Conservation (phyloP, 768 basidiomycete species). For the Auriscalpium orientale region DNA sequence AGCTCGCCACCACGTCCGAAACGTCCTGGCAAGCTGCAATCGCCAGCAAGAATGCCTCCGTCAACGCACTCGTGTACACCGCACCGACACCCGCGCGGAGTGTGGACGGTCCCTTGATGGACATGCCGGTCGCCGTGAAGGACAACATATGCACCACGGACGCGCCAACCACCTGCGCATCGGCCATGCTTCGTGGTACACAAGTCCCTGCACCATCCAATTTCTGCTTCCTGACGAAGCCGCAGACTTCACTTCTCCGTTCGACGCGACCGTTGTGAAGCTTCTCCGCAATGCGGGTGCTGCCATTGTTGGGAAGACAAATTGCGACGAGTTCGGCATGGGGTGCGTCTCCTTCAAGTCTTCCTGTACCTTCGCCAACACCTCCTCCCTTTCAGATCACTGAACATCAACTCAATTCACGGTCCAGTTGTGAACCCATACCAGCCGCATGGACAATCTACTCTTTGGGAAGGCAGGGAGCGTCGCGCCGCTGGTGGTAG, state of each 20-base stretch:
- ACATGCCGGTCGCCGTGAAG: conserved; percentile 65
- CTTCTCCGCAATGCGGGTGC: conserved; percentile 58
- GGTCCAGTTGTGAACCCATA: conserved; percentile 80
- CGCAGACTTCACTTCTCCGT: conserved; percentile 69
- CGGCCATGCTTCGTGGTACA: conserved; percentile 61
- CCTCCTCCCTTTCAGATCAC: conserved; percentile 41
- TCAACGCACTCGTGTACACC: conserved; percentile 50
- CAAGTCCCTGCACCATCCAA: neutral
- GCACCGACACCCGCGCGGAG: neutral
- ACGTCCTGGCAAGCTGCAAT: conserved; percentile 7
- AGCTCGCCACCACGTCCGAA: neutral
- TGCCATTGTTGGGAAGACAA: conserved; percentile 78
- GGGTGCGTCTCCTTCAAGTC: conserved; percentile 45
- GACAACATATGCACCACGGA: conserved; percentile 74
- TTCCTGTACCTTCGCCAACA: neutral
- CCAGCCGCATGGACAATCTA: conserved; percentile 18
- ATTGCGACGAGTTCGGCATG: conserved; percentile 99
- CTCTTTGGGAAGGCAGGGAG: conserved; percentile 26
- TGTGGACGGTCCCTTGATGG: conserved; percentile 26
- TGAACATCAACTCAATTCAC: conserved; percentile 66
- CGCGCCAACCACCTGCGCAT: conserved; percentile 72
- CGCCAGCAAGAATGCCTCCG: conserved; percentile 24
- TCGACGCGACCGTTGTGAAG: conserved; percentile 78
- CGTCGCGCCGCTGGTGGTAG: conserved; percentile 80
- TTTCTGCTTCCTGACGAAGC: neutral